These are phyloP conservation scores for Boletus reticuloceps DNA, from an alignment of 768 basidiomycete species.

Conservation along the genomic window DNA sequence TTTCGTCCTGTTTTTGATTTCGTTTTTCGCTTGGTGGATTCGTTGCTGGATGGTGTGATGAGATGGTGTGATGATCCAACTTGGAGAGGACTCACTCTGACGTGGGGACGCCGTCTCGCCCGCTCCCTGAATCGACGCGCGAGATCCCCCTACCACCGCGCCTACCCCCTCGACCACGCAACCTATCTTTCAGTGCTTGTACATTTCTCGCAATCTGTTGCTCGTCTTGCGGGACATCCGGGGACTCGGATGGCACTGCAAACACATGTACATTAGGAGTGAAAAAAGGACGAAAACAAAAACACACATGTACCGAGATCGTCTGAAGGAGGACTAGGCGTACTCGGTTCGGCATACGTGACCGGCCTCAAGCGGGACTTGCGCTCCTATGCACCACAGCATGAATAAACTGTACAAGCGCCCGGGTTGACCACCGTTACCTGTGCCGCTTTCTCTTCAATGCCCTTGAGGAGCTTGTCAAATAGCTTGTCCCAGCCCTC, in stretches of 20 bases:
- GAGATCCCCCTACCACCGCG: slow-evolving; percentile 49
- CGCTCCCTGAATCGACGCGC: slow-evolving; percentile 51
- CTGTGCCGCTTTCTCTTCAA: slow-evolving; percentile 75
- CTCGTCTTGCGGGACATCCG: slow-evolving; percentile 64
- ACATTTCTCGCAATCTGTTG: slow-evolving; percentile 93
- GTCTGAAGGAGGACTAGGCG: slow-evolving; percentile 48
- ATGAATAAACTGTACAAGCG: slow-evolving; percentile 2
- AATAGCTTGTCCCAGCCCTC: slow-evolving; percentile 82
- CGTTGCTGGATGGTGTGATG: slow-evolving; percentile 52
- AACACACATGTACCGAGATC: slow-evolving; percentile 57
- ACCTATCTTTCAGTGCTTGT: slow-evolving; percentile 80
- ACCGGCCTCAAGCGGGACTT: slow-evolving; percentile 56
- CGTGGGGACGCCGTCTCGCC: slow-evolving; percentile 57
- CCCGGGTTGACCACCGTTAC: slow-evolving; percentile 33
- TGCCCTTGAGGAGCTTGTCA: slow-evolving; percentile 66
- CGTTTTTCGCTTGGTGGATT: slow-evolving; percentile 55
- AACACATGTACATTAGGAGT: neutral
- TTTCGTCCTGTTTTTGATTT: slow-evolving; percentile 79
- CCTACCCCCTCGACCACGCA: slow-evolving; percentile 72
- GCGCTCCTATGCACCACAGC: slow-evolving; percentile 52
- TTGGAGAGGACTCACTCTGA: slow-evolving; percentile 60
- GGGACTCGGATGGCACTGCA: slow-evolving; percentile 46
- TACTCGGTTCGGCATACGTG: slow-evolving; percentile 35
- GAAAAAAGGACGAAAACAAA: neutral
- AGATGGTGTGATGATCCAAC: neutral